Conservation (phyloP, 2,329 filamentous ascomycete species). For the Capronia epimyces region DNA sequence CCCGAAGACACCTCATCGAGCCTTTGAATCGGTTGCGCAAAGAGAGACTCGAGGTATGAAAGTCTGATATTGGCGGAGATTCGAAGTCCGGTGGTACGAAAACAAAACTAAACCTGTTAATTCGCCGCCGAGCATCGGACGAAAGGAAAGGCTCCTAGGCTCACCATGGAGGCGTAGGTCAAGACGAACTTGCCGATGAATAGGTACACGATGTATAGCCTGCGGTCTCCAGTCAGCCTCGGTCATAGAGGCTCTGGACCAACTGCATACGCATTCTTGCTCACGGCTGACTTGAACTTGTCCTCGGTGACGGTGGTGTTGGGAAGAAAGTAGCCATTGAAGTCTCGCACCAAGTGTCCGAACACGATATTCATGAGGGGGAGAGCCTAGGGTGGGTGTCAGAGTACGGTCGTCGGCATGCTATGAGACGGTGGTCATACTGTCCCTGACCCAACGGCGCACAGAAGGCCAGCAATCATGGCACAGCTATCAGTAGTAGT, state of each 20-base stretch:
- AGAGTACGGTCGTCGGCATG: background rate
- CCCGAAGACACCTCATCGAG: conserved; percentile 49
- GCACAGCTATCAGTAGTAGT: conserved; percentile 18
- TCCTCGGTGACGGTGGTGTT: conserved; percentile 40
- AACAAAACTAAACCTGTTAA: conserved; percentile 36
- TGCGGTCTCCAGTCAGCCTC: conserved; percentile 28
- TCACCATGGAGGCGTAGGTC: conserved; percentile 52
- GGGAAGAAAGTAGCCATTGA: conserved; percentile 53
- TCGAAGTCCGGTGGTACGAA: conserved; percentile 47
- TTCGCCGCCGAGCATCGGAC: background rate
- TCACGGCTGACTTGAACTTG: conserved; percentile 49
- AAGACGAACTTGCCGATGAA: conserved; percentile 52
- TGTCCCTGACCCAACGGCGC: conserved; percentile 24
- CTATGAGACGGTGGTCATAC: conserved; percentile 6
- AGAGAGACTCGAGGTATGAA: conserved; percentile 46
- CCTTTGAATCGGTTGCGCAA: conserved; percentile 46
- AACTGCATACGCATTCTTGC: conserved; percentile 36
- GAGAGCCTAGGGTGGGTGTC: conserved; percentile 11
- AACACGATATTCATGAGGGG: conserved; percentile 55
- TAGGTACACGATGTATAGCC: conserved; percentile 50
- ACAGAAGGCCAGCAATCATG: conserved; percentile 22
- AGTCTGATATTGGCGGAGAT: conserved; percentile 49
- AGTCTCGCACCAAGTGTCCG: conserved; percentile 51
- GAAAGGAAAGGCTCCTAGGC: conserved; percentile 8
- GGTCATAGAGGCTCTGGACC: background rate